phyloP scores from a whole-genome alignment of 2,329 filamentous ascomycete species.

The Apiospora koreana region DNA sequence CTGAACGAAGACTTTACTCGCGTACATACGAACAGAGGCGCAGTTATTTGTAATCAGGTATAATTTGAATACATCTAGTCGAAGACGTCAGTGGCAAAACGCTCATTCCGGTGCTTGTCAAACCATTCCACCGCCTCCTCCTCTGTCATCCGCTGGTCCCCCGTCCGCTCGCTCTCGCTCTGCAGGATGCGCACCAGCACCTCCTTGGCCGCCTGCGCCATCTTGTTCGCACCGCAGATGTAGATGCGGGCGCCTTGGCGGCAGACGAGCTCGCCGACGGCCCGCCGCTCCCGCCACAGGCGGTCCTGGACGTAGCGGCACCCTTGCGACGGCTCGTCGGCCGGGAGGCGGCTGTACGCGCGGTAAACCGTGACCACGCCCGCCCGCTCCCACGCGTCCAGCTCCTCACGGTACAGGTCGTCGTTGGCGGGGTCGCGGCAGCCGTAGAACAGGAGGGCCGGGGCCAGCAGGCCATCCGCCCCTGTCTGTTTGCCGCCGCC shows the following conservation, averaged over 20 bases:
- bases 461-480: too few relatives aligned
- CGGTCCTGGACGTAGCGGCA: constrained; percentile 51
- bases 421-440: constrained; percentile 58
- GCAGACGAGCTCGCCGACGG: constrained; percentile 40
- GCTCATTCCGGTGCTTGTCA: constrained; percentile 3
- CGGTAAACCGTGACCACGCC: constrained; percentile 64
- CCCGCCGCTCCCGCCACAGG: constrained; percentile 37
- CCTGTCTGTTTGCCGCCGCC: constrained; percentile 40
- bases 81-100: constrained; percentile 5
- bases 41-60: too few relatives aligned
- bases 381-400: constrained; percentile 58
- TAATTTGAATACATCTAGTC: neutral
- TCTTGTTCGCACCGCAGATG: constrained; percentile 59
- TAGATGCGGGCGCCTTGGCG: constrained; percentile 55
- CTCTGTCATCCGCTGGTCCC: neutral
- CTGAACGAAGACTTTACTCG: too few relatives aligned
- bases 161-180: neutral
- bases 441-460: constrained; percentile 66
- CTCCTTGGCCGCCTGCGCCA: neutral
- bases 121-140: constrained; percentile 1
- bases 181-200: neutral
- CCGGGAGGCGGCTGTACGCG: constrained; percentile 56
- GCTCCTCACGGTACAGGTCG: constrained; percentile 59
- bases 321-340: constrained; percentile 46
- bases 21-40: too few relatives aligned